Conservation (phyloP, 768 basidiomycete genomes). For the Lactarius hengduanensis region DNA sequence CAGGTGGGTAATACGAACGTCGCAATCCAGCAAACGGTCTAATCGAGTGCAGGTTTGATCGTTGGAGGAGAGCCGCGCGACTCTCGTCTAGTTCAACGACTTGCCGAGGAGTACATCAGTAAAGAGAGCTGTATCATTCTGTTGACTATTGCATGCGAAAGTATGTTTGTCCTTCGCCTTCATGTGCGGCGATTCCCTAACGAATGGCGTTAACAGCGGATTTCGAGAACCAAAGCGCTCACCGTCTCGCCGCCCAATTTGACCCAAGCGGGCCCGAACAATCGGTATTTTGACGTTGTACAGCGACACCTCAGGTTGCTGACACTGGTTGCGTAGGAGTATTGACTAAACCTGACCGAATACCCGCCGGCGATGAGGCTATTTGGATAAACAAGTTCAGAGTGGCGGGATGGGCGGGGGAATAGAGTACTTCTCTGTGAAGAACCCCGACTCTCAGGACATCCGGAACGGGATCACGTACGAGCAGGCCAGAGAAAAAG, state of each 20-base stretch:
- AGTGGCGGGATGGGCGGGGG: neutral
- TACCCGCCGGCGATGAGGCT: constrained; percentile 21
- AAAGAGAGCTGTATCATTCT: constrained; percentile 63
- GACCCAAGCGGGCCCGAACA: constrained; percentile 67
- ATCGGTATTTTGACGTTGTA: constrained; percentile 49
- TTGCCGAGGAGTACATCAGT: constrained; percentile 59
- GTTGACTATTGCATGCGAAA: constrained; percentile 61
- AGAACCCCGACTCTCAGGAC: constrained; percentile 25
- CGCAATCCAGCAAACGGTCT: neutral
- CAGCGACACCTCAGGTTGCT: neutral
- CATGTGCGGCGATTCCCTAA: neutral
- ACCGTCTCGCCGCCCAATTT: constrained; percentile 56
- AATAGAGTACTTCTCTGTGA: constrained; percentile 26
- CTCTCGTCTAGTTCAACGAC: constrained; percentile 56
- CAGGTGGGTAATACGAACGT: constrained; percentile 33
- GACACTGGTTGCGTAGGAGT: constrained; percentile 10
- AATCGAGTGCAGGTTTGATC: constrained; percentile 47
- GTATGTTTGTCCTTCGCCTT: constrained; percentile 37
- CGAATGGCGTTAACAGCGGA: constrained; percentile 49
- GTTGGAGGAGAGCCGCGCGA: constrained; percentile 54
- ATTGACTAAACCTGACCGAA: constrained; percentile 23
- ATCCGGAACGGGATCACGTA: constrained; percentile 24
- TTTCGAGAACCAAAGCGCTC: constrained; percentile 76
- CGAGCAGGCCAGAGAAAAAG: constrained; percentile 21
- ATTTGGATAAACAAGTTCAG: constrained; percentile 20